Evolutionary conservation across 805 yeast genomes (phyloP).

Genomic region (Candida verbasci): DNA sequence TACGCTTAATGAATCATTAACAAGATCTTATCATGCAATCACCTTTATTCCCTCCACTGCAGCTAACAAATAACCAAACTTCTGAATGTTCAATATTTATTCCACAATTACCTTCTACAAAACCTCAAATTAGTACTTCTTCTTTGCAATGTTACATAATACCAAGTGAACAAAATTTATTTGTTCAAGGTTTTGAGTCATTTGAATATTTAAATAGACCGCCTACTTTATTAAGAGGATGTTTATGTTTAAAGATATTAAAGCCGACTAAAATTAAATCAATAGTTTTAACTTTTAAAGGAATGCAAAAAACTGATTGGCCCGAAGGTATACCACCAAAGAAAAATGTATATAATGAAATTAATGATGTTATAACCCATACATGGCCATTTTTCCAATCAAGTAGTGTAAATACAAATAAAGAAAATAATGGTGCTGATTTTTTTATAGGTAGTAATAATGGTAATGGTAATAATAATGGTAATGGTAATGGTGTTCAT

Average conservation of each 20-base stretch:
- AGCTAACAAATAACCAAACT: slow-evolving; percentile 12
- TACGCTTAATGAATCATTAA: no score
- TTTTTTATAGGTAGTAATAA: slow-evolving; percentile 22
- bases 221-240: slow-evolving; percentile 79
- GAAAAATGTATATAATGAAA: slow-evolving; percentile 60
- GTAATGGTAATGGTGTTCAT: no score
- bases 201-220: slow-evolving; percentile 62
- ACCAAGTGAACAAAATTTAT: slow-evolving; percentile 76
- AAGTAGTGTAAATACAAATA: slow-evolving; percentile 10
- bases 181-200: slow-evolving; percentile 75
- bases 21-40: no score
- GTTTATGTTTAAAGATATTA: slow-evolving; percentile 61
- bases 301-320: slow-evolving; percentile 83
- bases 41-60: slow-evolving; percentile 25
- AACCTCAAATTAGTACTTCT: slow-evolving; percentile 57
- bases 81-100: slow-evolving; percentile 16
- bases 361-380: slow-evolving; percentile 64
- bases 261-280: slow-evolving; percentile 70
- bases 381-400: slow-evolving; percentile 82
- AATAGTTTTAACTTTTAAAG: slow-evolving; percentile 59
- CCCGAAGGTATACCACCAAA: slow-evolving; percentile 98
- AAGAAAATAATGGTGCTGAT: slow-evolving; percentile 44
- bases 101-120: slow-evolving; percentile 46
- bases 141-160: slow-evolving; percentile 68
- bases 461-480: no score